These are phyloP conservation scores for Aspergillus thermomutatus DNA, from an alignment of 2,329 filamentous ascomycete species.

Conservation along the genomic window DNA sequence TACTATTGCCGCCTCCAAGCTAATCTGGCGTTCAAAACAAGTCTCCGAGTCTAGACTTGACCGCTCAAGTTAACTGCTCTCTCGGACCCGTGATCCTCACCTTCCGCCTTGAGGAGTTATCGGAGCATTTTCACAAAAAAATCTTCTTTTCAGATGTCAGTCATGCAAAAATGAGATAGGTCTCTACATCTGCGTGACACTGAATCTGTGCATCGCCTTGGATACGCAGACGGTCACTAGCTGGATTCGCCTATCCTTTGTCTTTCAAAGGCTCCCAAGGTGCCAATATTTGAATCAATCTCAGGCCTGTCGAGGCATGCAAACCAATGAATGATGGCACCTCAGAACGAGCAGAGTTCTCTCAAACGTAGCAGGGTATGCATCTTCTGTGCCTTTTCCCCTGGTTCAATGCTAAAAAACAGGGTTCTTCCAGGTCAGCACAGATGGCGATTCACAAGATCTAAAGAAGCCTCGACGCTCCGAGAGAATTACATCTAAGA, in stretches of 20 bases:
- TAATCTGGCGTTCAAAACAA: neutral
- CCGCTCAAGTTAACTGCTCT: neutral
- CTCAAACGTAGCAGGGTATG: constrained; percentile 76
- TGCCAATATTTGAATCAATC: neutral
- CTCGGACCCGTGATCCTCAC: neutral
- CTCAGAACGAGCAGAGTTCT: constrained; percentile 69
- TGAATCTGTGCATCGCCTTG: neutral
- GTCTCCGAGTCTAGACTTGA: neutral
- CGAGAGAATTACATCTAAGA: constrained; percentile 64
- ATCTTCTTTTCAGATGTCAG: neutral
- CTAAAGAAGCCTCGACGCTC: constrained; percentile 83
- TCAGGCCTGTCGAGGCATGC: neutral
- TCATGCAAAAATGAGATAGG: neutral
- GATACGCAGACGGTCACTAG: too few relatives aligned
- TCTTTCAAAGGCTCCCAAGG: neutral
- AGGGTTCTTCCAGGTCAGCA: constrained; percentile 58
- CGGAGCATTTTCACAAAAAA: neutral
- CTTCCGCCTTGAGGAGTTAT: neutral
- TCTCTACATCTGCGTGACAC: neutral
- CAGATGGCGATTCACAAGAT: constrained; percentile 59
- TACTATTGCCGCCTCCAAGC: neutral
- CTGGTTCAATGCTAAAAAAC: constrained; percentile 21
- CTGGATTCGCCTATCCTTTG: neutral
- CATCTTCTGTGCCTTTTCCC: constrained; percentile 14
- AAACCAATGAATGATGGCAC: constrained; percentile 34